phyloP scores from a whole-genome alignment of 1,139 yeast genomes.

The Hyphopichia khmerensis region DNA sequence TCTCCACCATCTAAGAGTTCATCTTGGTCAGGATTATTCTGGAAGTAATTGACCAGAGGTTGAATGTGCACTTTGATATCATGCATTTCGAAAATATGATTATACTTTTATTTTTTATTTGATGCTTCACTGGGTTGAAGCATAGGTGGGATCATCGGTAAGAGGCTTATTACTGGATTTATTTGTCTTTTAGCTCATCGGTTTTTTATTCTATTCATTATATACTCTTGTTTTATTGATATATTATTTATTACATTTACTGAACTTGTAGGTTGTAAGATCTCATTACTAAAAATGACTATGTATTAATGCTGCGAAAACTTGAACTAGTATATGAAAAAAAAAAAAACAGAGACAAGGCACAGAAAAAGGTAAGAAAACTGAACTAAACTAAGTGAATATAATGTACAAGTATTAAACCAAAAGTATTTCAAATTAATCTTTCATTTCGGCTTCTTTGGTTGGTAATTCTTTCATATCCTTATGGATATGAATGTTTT shows the following conservation, averaged over 20 bases:
- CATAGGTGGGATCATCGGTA: no score
- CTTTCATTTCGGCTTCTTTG: constrained; percentile 24
- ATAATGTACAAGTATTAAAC: neutral
- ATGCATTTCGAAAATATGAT: no score
- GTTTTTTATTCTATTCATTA: neutral
- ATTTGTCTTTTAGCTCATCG: no score
- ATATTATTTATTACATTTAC: neutral
- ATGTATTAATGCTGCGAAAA: neutral
- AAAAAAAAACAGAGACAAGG: neutral
- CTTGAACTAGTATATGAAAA: neutral
- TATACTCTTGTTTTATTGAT: neutral
- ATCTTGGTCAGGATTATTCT: neutral
- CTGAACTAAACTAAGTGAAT: neutral
- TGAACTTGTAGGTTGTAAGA: no score
- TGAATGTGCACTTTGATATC: neutral
- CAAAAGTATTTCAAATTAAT: neutral
- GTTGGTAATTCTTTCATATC: constrained; percentile 29
- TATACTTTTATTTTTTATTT: neutral
- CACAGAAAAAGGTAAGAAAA: neutral
- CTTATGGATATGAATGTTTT: constrained; percentile 37
- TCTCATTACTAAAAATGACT: no score
- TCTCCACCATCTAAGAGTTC: neutral
- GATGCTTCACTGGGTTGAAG: neutral
- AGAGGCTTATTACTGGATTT: no score
- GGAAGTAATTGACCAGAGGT: neutral